Base-by-base conservation (phyloP, 352 stramenopile species). In the Pythium dissotocum region DNA sequence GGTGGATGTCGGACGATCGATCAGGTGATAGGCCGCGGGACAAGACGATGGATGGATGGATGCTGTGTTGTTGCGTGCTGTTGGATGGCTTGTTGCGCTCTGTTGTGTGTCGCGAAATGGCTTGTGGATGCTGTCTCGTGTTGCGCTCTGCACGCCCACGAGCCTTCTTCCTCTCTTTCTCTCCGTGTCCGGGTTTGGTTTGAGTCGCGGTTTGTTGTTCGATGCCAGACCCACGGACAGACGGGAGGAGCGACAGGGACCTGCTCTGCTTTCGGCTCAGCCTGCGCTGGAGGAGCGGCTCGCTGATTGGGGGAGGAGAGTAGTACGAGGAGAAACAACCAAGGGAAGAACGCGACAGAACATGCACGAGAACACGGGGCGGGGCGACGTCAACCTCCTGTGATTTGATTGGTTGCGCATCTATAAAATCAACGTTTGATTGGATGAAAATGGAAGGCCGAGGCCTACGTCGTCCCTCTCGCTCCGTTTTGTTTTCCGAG, bases 321-420 rank as follows among this genome's bases (percentile, higher is more conserved):
- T 49, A 49, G 54, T 33, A 60, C 24, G 58, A 68, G 40, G 40
- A 69, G 35, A 58, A 69, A 63, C 54, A 59, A 59, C 44, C 14
- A 4, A 24, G 18, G 10, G 63, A 69, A 59, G 65, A 71, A 71
- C 65, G 65, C 65, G 65, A 71, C 65, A 67, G 58, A 71, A 71
- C 65, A 71, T 71, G 52, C 54, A 51, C 4, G 13, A 66, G 38
- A 71, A 65, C 64, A 65, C 12, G 5, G 35, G 64, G 65, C 14
- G 58, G 44, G 65, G 65, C 58, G 65, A 71, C 65, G 61, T 71
- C 51, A 33, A 14, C 44, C 26, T 18, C 12, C 28, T 32, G 16
- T 1, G 4, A 3, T 48, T 13, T 57, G 65, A 71, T 71, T 71
- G 65, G 58, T 1, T 16, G 13, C 16, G 21, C 5, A 40, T 32